Evolutionary conservation across 2,329 filamentous ascomycete genomes (phyloP), one percentile per base, ranked within the genome.

Genomic region (Rutstroemia sp.): DNA sequence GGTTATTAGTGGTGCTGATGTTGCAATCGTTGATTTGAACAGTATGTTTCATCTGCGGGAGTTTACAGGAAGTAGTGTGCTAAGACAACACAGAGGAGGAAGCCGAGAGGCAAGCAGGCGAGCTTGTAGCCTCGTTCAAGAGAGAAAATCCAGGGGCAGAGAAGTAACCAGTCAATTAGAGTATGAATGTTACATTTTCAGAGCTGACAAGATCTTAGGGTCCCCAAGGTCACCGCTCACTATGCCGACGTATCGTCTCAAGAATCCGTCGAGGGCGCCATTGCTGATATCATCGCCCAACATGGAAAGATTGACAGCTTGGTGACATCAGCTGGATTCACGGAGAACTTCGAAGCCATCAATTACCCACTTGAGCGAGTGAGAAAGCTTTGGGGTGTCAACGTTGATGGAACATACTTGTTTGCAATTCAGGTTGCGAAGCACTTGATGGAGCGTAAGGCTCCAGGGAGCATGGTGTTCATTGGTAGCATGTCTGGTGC

Each of bases 301-400:
- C 92, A 96, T 70, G 86, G 86, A 72, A 87, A 88, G 72, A 90
- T 96, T 65, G 91, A 96, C 74, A 86, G 90, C 73, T 81, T 97
- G 25, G 92, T 97, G 66, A 96, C 92, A 25, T 95, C 90, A n/a
- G 92, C 92, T 50, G 92, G 92, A 47, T 96, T 97, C 75, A 94
- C 90, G 14, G 92, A 96, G 77, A 96, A 96, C 77, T 95, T 91
- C 69, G 87, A 95, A 67, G 92, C 92, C 48, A 87, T 92, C 67
- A 85, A 86, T 64, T 97, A 97, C 74, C 92, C 92, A 0, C 83
- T 92, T 64, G 90, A 96, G 65, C 87, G 92, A 63, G 86, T 96
- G 73, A 85, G 92, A 73, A 95, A 95, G 77, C 83, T 97, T 16
- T 96, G 90, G 90, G 85, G 84, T 50, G 92, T 96, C 69, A 96